Evolutionary conservation across 1,284 basidiomycete genomes (phyloP).

Genomic region (Mycena sp.): DNA sequence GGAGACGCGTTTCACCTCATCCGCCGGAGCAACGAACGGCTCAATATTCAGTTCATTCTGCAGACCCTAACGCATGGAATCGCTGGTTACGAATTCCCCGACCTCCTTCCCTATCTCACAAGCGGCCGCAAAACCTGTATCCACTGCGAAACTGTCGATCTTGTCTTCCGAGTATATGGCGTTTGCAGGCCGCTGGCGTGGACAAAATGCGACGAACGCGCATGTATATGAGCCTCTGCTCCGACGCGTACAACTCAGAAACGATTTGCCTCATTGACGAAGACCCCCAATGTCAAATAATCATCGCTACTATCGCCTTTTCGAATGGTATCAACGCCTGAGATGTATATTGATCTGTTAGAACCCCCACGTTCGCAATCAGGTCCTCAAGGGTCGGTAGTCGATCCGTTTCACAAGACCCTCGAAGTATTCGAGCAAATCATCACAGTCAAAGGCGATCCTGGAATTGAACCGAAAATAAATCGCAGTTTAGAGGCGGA

Average conservation of each 20-base stretch:
- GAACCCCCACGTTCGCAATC: too few relatives aligned
- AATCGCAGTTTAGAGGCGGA: too few relatives aligned
- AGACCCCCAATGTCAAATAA: background rate
- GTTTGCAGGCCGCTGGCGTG: background rate
- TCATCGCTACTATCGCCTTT: conserved; percentile 2
- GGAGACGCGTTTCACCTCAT: background rate
- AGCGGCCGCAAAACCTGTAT: background rate
- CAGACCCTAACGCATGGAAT: background rate
- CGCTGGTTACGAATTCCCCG: background rate
- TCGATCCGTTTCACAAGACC: too few relatives aligned
- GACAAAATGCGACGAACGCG: background rate
- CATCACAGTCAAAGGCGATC: too few relatives aligned
- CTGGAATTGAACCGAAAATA: too few relatives aligned
- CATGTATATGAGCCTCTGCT: background rate
- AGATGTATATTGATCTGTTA: too few relatives aligned
- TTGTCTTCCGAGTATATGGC: background rate
- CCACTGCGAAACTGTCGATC: background rate
- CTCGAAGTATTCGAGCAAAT: too few relatives aligned
- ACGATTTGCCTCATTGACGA: conserved; percentile 1
- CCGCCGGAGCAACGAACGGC: background rate
- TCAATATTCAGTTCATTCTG: background rate
- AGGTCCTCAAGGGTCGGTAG: too few relatives aligned
- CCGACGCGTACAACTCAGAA: background rate
- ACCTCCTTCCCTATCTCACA: background rate
- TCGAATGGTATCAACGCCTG: conserved; percentile 16